These are phyloP conservation scores for Stenogyne calaminthoides DNA, from an alignment of 305 asterid species.

Conservation along the genomic window DNA sequence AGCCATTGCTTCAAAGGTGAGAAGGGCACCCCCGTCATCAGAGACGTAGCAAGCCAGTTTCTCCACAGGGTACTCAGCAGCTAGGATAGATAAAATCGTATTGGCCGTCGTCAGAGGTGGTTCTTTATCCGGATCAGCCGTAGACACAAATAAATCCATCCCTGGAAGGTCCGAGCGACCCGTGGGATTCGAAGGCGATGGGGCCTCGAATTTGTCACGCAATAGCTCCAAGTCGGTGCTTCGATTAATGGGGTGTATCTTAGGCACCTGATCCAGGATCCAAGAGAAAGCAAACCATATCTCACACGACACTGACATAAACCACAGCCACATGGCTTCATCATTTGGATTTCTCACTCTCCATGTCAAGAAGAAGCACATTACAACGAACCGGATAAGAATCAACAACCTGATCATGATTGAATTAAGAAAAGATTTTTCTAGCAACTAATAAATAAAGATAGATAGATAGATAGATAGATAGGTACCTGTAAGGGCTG, in stretches of 20 bases:
- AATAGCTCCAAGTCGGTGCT: slow-evolving; percentile 41
- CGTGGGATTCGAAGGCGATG: slow-evolving; percentile 49
- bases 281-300: slow-evolving; percentile 55
- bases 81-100: slow-evolving; percentile 52
- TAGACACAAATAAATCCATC: slow-evolving; percentile 52
- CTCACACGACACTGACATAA: slow-evolving; percentile 48
- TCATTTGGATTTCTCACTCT: slow-evolving; percentile 42
- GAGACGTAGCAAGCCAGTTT: slow-evolving; percentile 56
- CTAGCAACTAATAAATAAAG: no score
- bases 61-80: slow-evolving; percentile 56
- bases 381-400: slow-evolving; percentile 32
- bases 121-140: slow-evolving; percentile 65
- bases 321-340: slow-evolving; percentile 56
- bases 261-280: slow-evolving; percentile 55
- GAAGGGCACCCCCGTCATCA: slow-evolving; percentile 61
- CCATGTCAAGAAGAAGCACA: slow-evolving; percentile 50
- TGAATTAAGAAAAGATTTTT: no score
- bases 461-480: no score
- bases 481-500: slow-evolving; percentile 51
- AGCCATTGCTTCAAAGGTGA: slow-evolving; percentile 62
- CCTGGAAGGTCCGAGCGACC: slow-evolving; percentile 65
- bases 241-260: slow-evolving; percentile 51
- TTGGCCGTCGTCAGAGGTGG: slow-evolving; percentile 58
- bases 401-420: slow-evolving; percentile 32
- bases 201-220: slow-evolving; percentile 50